A percentile compares a stretch with the other conserved stretches of the same genome.
These are phyloP conservation scores for Penicillium digitatum DNA, from an alignment of 2,329 filamentous ascomycete species.

Conservation along the genomic window DNA sequence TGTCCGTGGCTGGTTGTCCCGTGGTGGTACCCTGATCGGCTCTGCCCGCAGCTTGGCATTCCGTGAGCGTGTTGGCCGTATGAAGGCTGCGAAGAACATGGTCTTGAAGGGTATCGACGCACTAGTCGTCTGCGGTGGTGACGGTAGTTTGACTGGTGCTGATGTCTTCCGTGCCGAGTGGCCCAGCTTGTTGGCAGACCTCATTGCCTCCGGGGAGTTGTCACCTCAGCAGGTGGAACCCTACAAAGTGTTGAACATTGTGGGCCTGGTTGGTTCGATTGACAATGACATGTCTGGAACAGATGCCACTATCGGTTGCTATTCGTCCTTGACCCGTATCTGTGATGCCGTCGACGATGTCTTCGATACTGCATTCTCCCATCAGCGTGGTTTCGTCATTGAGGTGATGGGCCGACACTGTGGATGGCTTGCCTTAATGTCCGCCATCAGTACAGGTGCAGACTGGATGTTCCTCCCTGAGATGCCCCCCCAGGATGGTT, in stretches of 20 bases:
- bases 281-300: slow-evolving; percentile 98
- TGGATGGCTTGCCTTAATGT: slow-evolving; percentile 95
- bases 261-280: slow-evolving; percentile 92
- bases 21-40: slow-evolving; percentile 92
- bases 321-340: slow-evolving; percentile 86
- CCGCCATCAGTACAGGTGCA: slow-evolving; percentile 87
- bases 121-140: slow-evolving; percentile 92
- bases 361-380: slow-evolving; percentile 89
- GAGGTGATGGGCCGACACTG: slow-evolving; percentile 99
- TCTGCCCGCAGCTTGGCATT: slow-evolving; percentile 92
- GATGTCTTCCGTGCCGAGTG: slow-evolving; percentile 91
- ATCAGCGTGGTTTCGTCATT: slow-evolving; percentile 93
- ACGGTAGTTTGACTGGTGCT: slow-evolving; percentile 91
- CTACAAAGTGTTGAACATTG: slow-evolving; percentile 87
- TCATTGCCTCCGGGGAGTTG: slow-evolving; percentile 70
- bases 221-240: slow-evolving; percentile 66
- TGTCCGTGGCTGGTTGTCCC: slow-evolving; percentile 87
- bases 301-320: slow-evolving; percentile 95
- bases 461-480: slow-evolving; percentile 98
- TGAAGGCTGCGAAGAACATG: slow-evolving; percentile 90
- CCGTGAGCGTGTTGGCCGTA: slow-evolving; percentile 78
- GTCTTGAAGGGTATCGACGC: slow-evolving; percentile 89
- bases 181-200: slow-evolving; percentile 80
- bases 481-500: slow-evolving; percentile 79
- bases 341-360: slow-evolving; percentile 93